These are phyloP conservation scores for Sugiyamaella xylanicola DNA, from an alignment of 1,139 yeast species.

Conservation along the genomic window DNA sequence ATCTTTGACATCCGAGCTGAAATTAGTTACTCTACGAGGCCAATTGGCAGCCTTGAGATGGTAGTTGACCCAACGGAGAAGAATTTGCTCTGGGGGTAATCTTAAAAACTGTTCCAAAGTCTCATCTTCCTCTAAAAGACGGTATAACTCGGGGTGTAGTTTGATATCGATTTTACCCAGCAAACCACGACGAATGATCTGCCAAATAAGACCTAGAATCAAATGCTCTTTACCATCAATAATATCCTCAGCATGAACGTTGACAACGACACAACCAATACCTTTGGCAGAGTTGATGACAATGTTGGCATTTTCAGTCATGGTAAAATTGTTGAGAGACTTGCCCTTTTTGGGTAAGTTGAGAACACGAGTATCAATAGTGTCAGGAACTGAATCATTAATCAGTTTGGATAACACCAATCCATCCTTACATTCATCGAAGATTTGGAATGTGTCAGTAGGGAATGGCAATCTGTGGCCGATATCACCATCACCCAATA, in stretches of 20 bases:
- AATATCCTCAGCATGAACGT: conserved; percentile 95
- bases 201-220: conserved; percentile 96
- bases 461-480: conserved; percentile 90
- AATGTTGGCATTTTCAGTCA: conserved; percentile 95
- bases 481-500: conserved; percentile 85
- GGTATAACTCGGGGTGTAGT: conserved; percentile 93
- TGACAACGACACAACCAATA: conserved; percentile 96
- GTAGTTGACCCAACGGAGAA: conserved; percentile 95
- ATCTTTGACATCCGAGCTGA: conserved; percentile 84
- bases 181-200: conserved; percentile 93
- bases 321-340: conserved; percentile 88
- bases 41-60: conserved; percentile 95
- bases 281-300: conserved; percentile 98
- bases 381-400: conserved; percentile 97
- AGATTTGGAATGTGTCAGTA: conserved; percentile 90
- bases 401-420: conserved; percentile 88
- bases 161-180: conserved; percentile 94
- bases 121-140: conserved; percentile 93
- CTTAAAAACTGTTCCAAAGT: conserved; percentile 95
- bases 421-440: conserved; percentile 97
- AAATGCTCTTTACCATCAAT: conserved; percentile 97
- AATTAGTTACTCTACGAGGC: conserved; percentile 80
- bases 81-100: conserved; percentile 95
- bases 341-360: conserved; percentile 83
- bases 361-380: conserved; percentile 96